Evolutionary conservation across 169 alveolate species (phyloP).

Genomic region (Cryptosporidium meleagridis): DNA sequence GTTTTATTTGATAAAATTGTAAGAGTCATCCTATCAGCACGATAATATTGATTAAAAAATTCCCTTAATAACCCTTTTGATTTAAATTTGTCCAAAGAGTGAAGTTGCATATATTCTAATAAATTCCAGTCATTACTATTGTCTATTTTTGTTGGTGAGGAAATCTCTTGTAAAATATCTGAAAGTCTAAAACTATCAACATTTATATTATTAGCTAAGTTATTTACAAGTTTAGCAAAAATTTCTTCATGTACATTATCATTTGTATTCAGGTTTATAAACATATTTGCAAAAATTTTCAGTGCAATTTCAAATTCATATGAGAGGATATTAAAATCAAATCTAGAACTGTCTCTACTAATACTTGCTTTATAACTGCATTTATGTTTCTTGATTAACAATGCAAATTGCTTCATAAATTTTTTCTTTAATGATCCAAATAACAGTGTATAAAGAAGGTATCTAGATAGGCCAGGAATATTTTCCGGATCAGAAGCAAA

Average conservation of each 20-base stretch:
- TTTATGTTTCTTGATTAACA: neutral
- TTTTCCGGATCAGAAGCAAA: constrained; percentile 41
- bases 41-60: constrained; percentile 20
- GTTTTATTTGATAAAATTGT: constrained; percentile 33
- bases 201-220: neutral
- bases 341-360: neutral
- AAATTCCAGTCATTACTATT: constrained; percentile 7
- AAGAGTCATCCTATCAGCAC: constrained; percentile 57
- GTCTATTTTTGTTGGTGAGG: neutral
- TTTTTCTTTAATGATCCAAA: constrained; percentile 1
- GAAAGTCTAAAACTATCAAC: constrained; percentile 11
- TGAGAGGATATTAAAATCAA: neutral
- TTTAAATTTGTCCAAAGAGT: neutral
- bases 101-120: neutral
- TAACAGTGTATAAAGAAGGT: constrained; percentile 28
- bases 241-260: neutral
- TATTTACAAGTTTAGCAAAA: neutral
- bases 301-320: constrained; percentile 9
- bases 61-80: neutral
- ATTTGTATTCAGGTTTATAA: constrained; percentile 2
- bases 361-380: constrained; percentile 2
- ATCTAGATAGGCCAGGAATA: constrained; percentile 33
- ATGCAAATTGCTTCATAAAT: neutral
- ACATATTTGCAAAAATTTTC: constrained; percentile 25
- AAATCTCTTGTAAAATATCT: constrained; percentile 14